A percentile compares a stretch with the other conserved stretches of the same genome.
These are phyloP conservation scores for Phylloporus sp. DNA, from an alignment of 1,284 basidiomycete genomes.

Conservation along the genomic window DNA sequence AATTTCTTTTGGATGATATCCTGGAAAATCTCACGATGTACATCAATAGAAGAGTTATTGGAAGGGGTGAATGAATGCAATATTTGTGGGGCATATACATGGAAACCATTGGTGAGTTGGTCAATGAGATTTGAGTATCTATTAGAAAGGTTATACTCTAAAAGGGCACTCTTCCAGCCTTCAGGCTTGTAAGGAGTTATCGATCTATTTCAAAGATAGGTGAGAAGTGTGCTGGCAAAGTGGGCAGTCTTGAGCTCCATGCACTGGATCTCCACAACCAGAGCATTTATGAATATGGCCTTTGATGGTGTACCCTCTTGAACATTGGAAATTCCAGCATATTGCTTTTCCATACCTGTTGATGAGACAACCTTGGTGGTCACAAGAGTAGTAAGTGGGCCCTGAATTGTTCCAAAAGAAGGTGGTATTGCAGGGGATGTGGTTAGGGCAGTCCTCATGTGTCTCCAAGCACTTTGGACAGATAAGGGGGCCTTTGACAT, in stretches of 20 bases:
- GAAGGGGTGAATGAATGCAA: neutral
- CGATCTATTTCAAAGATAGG: neutral
- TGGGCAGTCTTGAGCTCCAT: conserved; percentile 34
- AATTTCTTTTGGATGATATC: neutral
- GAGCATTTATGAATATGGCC: conserved; percentile 22
- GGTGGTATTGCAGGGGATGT: neutral
- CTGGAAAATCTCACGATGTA: neutral
- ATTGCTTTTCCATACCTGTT: neutral
- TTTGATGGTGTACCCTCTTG: neutral
- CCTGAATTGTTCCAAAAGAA: conserved; percentile 5
- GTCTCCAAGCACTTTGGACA: conserved; percentile 6
- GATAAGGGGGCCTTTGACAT: neutral
- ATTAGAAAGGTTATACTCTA: neutral
- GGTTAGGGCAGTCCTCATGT: neutral
- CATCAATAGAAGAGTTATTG: conserved; percentile 1
- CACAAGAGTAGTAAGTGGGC: neutral
- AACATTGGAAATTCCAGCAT: conserved; percentile 4
- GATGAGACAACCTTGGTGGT: neutral
- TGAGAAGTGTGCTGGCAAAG: conserved; percentile 10
- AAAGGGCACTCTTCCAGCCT: conserved; percentile 16
- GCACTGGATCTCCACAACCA: conserved; percentile 23
- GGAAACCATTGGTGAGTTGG: neutral
- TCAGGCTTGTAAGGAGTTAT: conserved; percentile 29
- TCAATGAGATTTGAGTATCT: neutral
- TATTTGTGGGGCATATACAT: neutral